Evolutionary conservation across 2,329 filamentous ascomycete species (phyloP).

Genomic region (Ascochyta fabae): DNA sequence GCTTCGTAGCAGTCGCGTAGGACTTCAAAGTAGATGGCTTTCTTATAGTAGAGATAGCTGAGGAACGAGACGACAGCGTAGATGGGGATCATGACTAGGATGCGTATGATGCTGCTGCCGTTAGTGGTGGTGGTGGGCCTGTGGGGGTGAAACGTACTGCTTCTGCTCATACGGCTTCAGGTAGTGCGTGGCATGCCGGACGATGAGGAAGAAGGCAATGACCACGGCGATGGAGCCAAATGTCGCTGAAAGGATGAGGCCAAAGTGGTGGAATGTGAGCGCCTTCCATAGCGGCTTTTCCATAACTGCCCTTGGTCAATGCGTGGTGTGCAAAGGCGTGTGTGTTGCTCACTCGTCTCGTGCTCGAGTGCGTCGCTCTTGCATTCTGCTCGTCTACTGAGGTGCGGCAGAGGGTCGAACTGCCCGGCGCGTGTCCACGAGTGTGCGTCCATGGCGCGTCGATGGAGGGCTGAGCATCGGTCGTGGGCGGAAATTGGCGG

Average conservation of each 20-base stretch:
- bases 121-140: constrained; percentile 19
- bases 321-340: background rate
- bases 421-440: constrained; percentile 8
- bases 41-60: constrained; percentile 74
- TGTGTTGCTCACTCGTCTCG: constrained; percentile 47
- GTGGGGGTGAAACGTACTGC: constrained; percentile 53
- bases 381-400: constrained; percentile 15
- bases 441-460: constrained; percentile 10
- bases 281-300: constrained; percentile 61
- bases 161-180: constrained; percentile 65
- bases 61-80: constrained; percentile 78
- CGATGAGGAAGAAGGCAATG: constrained; percentile 62
- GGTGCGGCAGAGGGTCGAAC: constrained; percentile 2
- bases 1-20: constrained; percentile 87
- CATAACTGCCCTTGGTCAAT: constrained; percentile 35
- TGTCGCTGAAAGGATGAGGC: constrained; percentile 59
- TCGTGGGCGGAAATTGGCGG: constrained; percentile 14
- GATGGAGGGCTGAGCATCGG: constrained; percentile 8
- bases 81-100: constrained; percentile 85
- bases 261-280: constrained; percentile 64
- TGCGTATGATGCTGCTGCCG: constrained; percentile 74
- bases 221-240: constrained; percentile 60
- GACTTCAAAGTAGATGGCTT: constrained; percentile 81
- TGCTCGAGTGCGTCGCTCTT: constrained; percentile 23
- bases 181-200: constrained; percentile 66